Base-by-base conservation (phyloP, 139 green algal genomes). In the Tetraselmis chui region DNA sequence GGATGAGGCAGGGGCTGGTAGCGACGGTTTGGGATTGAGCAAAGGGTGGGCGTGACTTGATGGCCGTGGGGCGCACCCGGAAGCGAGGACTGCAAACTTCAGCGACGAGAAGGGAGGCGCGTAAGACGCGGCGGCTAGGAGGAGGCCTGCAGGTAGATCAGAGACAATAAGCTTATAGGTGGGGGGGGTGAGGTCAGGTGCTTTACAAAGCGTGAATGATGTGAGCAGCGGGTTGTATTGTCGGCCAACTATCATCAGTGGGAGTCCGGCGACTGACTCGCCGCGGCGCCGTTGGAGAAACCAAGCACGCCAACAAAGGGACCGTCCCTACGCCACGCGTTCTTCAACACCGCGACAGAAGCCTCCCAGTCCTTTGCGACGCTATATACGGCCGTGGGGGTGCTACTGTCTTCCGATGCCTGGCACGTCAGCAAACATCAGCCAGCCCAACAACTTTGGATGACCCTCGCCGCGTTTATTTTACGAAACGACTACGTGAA, bases 211-310 rank as follows among this genome's bases (percentile, higher is more conserved):
- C n/a, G n/a, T n/a, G n/a, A n/a, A n/a, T n/a, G n/a, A n/a, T n/a
- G n/a, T n/a, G n/a, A n/a, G n/a, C n/a, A n/a, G n/a, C n/a, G n/a
- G n/a, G n/a, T n/a, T n/a, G n/a, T n/a, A n/a, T n/a, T n/a, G n/a
- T n/a, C n/a, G n/a, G n/a, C n/a, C n/a, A n/a, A n/a, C n/a, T n/a
- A n/a, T n/a, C n/a, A n/a, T n/a, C n/a, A n/a, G n/a, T n/a, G n/a
- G n/a, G n/a, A n/a, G n/a, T n/a, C n/a, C n/a, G n/a, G n/a, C n/a
- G n/a, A 67, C 45, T 18, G 11, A 67, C 45, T 81, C n/a, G 86
- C 88, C 26, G 88, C 88, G 23, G 88, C 88, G 0, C 88, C 88
- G 58, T 91, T 90, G 76, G 80, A 86, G 82, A 92, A 92, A 5
- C 88, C 88, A 1, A 92, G 80, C 1, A 92, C 45, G 0, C 85